Percentiles rank a stretch among this genome's conserved stretches.
These are phyloP conservation scores for Hypoxylon sp. DNA, from an alignment of 2,329 filamentous ascomycete species.

Conservation along the genomic window DNA sequence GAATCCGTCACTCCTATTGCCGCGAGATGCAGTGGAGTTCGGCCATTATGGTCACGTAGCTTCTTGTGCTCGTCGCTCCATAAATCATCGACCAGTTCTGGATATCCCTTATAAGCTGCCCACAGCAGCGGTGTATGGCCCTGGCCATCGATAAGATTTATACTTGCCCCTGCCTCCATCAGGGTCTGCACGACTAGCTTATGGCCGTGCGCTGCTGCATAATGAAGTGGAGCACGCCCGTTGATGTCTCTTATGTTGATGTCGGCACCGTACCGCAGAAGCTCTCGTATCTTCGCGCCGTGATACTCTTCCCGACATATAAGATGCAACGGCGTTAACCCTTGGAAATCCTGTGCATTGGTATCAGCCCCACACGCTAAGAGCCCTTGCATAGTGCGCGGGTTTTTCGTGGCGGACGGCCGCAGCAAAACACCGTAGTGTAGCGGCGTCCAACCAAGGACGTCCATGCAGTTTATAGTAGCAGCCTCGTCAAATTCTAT, in stretches of 20 bases:
- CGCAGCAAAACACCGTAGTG: not conserved
- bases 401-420: no score
- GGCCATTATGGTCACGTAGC: constrained; percentile 28
- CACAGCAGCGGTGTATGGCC: constrained; percentile 26
- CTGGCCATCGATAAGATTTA: constrained; percentile 1
- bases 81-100: constrained; percentile 5
- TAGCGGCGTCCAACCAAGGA: not conserved
- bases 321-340: constrained; percentile 46
- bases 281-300: constrained; percentile 24
- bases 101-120: constrained; percentile 21
- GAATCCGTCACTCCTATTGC: constrained; percentile 2
- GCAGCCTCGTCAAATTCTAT: no score
- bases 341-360: constrained; percentile 13
- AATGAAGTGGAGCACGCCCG: constrained; percentile 38
- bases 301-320: not conserved
- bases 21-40: constrained; percentile 31
- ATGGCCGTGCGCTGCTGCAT: constrained; percentile 35
- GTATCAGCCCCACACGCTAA: not conserved
- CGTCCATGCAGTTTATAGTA: not conserved
- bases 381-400: not conserved
- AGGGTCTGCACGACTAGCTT: not conserved
- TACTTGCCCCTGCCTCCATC: constrained; percentile 8
- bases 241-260: constrained; percentile 21
- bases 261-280: constrained; percentile 12
- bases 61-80: constrained; percentile 20